These are phyloP conservation scores for Neurospora africana DNA, from an alignment of 495 filamentous ascomycete species.

Conservation along the genomic window DNA sequence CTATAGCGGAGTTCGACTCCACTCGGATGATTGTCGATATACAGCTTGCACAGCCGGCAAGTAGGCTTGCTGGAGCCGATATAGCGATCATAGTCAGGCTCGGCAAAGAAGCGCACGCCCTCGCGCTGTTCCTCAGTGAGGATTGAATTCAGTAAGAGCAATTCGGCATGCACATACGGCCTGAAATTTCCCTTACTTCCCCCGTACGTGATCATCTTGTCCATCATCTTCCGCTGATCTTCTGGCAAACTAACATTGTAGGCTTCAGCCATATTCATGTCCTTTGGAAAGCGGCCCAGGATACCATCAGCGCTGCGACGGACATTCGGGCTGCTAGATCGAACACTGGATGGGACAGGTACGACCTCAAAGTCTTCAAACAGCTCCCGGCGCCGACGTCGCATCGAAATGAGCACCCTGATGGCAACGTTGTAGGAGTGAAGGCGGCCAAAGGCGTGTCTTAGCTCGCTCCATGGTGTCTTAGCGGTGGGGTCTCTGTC, in stretches of 20 bases:
- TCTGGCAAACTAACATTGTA: neutral
- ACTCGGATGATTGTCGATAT: slow-evolving; percentile 16
- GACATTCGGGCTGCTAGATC: neutral
- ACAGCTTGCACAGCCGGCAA: slow-evolving; percentile 26
- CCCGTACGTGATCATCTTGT: too few species aligned
- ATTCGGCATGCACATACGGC: slow-evolving; percentile 26
- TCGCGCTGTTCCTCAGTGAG: slow-evolving; percentile 6
- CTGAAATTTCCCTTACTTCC: slow-evolving; percentile 1
- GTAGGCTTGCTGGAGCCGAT: slow-evolving; percentile 32
- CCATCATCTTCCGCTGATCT: too few species aligned
- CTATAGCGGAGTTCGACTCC: slow-evolving; percentile 15
- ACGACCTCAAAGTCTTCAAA: slow-evolving; percentile 5
- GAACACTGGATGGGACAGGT: slow-evolving; percentile 1
- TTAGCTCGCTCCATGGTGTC: slow-evolving; percentile 5
- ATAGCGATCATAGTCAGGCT: slow-evolving; percentile 18
- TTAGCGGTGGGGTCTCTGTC: neutral
- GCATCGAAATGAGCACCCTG: neutral
- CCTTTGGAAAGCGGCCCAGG: slow-evolving; percentile 1
- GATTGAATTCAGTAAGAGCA: slow-evolving; percentile 20
- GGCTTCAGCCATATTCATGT: neutral
- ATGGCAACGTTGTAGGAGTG: slow-evolving; percentile 9
- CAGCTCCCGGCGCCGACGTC: neutral
- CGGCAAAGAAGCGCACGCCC: slow-evolving; percentile 18
- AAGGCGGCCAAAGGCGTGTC: slow-evolving; percentile 8
- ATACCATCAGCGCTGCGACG: slow-evolving; percentile 5